Evolutionary conservation across 345 rosid genomes (phyloP).

Genomic region (Capsella bursapastoris): DNA sequence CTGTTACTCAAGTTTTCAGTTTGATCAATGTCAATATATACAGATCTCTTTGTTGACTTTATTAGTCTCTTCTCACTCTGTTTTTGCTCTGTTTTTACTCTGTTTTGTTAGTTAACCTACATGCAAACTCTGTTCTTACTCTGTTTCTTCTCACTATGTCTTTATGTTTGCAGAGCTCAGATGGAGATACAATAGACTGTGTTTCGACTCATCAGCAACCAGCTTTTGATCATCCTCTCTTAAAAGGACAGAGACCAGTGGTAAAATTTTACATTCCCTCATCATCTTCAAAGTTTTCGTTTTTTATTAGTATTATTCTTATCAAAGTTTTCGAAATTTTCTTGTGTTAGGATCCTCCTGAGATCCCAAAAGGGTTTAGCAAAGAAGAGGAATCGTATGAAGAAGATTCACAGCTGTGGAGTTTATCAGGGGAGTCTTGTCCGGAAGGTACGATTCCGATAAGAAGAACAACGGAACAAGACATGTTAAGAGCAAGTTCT

Average conservation of each 20-base stretch:
- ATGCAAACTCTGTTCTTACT: slow-evolving; percentile 17
- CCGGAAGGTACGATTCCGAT: slow-evolving; percentile 95
- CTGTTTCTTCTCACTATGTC: slow-evolving; percentile 24
- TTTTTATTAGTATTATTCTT: not conserved
- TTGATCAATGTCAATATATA: too few relatives aligned
- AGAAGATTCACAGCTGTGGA: slow-evolving; percentile 78
- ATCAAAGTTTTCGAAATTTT: not conserved
- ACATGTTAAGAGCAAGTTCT: slow-evolving; percentile 80
- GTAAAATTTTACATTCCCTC: slow-evolving; percentile 45
- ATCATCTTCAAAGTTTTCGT: not conserved
- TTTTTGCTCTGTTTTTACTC: slow-evolving; percentile 12
- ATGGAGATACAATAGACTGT: slow-evolving; percentile 89
- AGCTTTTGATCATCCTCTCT: slow-evolving; percentile 86
- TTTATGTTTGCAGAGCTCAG: slow-evolving; percentile 67
- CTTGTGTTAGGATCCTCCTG: slow-evolving; percentile 68
- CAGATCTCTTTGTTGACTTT: not conserved
- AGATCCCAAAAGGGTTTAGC: slow-evolving; percentile 60
- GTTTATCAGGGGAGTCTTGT: slow-evolving; percentile 72
- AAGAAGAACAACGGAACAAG: slow-evolving; percentile 86
- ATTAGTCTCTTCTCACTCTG: slow-evolving; percentile 5
- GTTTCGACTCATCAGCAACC: slow-evolving; percentile 78
- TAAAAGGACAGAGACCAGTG: slow-evolving; percentile 72
- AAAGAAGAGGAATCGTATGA: slow-evolving; percentile 43
- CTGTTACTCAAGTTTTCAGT: not conserved
- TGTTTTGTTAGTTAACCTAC: slow-evolving; percentile 3